Base-by-base conservation (phyloP, 345 rosid species). In the Atalantia buxifolia region DNA sequence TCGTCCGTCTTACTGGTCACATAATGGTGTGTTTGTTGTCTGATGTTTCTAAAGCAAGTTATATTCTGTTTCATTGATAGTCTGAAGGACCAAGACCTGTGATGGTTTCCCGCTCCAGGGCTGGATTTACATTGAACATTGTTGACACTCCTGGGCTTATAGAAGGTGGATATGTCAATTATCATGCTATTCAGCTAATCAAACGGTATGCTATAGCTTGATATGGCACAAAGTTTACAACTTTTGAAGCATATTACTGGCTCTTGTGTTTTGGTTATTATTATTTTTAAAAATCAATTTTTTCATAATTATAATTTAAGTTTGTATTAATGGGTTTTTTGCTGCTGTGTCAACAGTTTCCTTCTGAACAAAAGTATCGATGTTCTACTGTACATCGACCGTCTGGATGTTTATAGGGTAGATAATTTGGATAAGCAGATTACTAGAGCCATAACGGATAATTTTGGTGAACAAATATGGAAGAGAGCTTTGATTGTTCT, bases 391-490 rank as follows among this genome's bases (percentile, higher is more conserved):
- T 93, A 90, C 22, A 92, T 93, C 50, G 98, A 93, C 76, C 95
- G 95, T 67, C 71, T 93, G 87, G 98, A 93, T 79, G 90, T 92
- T 25, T 93, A 92, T 78, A 83, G 98, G 80, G 98, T 92, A 57
- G 97, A 92, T 83, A 90, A 88, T 83, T 80, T 93, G 85, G 98
- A 93, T 79, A 90, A 80, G 84, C 98, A 89, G 83, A 88, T 93
- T 57, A 83, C 92, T 30, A 81, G 62, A 71, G 97, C 97, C 59
- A 88, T 93, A 69, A 87, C 97, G 1, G 93, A 92, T 78, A 89
- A 86, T 74, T 93, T 93, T 88, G 98, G 98, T 55, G 91, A 87
- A 83, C 90, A 92, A 75, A 90, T 93, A 77, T 93, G 98, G 97
- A 81, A 81, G 75, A 92, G 88, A 85, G 86, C 93, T 73, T 87